phyloP scores from a whole-genome alignment of 805 yeast genomes.

The Cyberlindnera misumaiensis region DNA sequence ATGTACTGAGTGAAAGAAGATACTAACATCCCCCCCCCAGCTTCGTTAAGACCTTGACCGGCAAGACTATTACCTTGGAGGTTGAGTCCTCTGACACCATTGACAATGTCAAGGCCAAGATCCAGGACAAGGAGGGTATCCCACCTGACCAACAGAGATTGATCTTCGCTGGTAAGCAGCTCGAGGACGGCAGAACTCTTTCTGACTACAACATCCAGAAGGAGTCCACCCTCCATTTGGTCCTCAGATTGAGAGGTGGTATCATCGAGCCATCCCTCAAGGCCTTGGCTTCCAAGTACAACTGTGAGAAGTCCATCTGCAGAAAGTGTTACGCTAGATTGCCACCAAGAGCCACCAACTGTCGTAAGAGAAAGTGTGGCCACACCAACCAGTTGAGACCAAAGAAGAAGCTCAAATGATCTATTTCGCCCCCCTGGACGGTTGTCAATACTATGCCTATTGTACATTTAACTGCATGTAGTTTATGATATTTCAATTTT shows the following conservation, averaged over 20 bases:
- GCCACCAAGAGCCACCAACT: slow-evolving; percentile 99
- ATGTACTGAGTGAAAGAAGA: background rate
- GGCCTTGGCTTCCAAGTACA: slow-evolving; percentile 98
- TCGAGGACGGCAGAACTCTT: slow-evolving; percentile 98
- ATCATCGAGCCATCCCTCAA: slow-evolving; percentile 99
- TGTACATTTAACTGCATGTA: background rate
- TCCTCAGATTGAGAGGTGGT: slow-evolving; percentile 97
- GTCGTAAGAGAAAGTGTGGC: slow-evolving; percentile 99
- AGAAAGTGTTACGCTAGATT: slow-evolving; percentile 99
- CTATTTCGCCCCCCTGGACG: slow-evolving; percentile 31
- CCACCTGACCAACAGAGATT: slow-evolving; percentile 99
- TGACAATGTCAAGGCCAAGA: slow-evolving; percentile 97
- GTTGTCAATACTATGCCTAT: too few species aligned
- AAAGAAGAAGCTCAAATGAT: slow-evolving; percentile 97
- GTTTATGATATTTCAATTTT: background rate
- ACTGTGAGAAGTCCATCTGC: slow-evolving; percentile 99
- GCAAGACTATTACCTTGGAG: slow-evolving; percentile 96
- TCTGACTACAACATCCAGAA: slow-evolving; percentile 99
- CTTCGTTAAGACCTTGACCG: slow-evolving; percentile 82
- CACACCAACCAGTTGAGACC: slow-evolving; percentile 99
- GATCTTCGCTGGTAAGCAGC: slow-evolving; percentile 99
- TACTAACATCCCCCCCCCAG: slow-evolving; percentile 21
- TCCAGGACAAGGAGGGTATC: slow-evolving; percentile 98
- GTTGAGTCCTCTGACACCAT: slow-evolving; percentile 98
- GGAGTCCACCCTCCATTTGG: slow-evolving; percentile 97